Evolutionary conservation across 768 basidiomycete species (phyloP), one percentile per base, ranked within the genome.

Genomic region (Lactarius sanguifluus): DNA sequence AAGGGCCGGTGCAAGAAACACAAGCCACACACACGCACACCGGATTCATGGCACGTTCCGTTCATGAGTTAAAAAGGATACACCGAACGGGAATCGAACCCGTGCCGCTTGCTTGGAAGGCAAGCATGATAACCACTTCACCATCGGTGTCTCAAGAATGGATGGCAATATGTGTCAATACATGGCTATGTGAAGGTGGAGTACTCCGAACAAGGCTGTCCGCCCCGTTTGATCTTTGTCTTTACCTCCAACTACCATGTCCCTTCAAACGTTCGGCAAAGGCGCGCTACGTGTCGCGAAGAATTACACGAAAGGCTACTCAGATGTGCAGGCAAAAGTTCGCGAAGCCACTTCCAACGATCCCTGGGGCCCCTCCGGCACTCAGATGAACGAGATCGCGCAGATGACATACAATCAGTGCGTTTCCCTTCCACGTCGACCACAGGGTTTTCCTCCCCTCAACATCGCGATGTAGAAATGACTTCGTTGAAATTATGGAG

Each of bases 401-500:
- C 94, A 97, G 76, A 76, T 98, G 78, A 96, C 94, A 18, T 98
- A 93, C 77, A 97, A 97, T 79, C 96, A 97, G 96, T 95, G 72
- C 75, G 91, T 82, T 38, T 64, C 28, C 38, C 52, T 45, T 34
- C 18, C 20, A 16, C 65, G 20, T 52, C 50, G 10, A 60, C 47
- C 36, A 34, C 20, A 16, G n/a, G 38, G 36, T 16, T 43, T 10
- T 57, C 5, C 25, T 41, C 45, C 18, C 25, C 63, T 43, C 5
- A 59, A 32, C n/a, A 2, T 63, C 30, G 16, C 55, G 47, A n/a
- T 54, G 8, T 71, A 86, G 95, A 78, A 90, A 88, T 66, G 96
- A 98, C 73, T 99, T 99, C 76, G 94, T 98, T 15, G 97, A 99
- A 79, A 93, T 99, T 73, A 98, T 99, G 94, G 97, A 99, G 81